Percentiles rank a stretch among this genome's conserved stretches.
phyloP scores from a whole-genome alignment of 139 green algal genomes.

The Micromonas pusilla region DNA sequence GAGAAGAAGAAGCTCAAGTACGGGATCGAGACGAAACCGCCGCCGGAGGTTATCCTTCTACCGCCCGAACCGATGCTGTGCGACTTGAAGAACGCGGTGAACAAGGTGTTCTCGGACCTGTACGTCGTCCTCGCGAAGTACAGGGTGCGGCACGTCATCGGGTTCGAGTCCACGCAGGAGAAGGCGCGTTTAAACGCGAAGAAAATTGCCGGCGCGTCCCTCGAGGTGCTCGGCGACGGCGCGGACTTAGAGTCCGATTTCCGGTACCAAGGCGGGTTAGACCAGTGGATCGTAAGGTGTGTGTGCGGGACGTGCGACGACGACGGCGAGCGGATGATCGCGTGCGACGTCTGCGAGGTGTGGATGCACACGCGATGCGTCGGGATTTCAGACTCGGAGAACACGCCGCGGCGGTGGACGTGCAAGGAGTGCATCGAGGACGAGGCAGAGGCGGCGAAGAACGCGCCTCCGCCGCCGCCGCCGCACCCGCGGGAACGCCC shows the following conservation, averaged over 20 bases:
- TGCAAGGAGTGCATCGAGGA: background rate
- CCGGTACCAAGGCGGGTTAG: slow-evolving; percentile 33
- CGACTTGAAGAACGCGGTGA: slow-evolving; percentile 43
- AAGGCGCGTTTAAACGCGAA: background rate
- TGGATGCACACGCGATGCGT: slow-evolving; percentile 87
- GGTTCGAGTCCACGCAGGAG: slow-evolving; percentile 7
- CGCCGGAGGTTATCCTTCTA: slow-evolving; percentile 35
- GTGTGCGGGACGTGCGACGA: slow-evolving; percentile 75
- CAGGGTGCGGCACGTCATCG: slow-evolving; percentile 29
- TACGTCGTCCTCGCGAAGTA: slow-evolving; percentile 63
- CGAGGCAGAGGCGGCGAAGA: background rate
- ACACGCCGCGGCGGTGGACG: background rate
- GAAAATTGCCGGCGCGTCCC: slow-evolving; percentile 3
- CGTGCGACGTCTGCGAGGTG: slow-evolving; percentile 74
- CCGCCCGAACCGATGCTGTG: slow-evolving; percentile 35
- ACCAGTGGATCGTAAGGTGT: slow-evolving; percentile 83
- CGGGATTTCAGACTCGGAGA: slow-evolving; percentile 51
- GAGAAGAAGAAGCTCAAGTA: slow-evolving; percentile 12
- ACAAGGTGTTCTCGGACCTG: slow-evolving; percentile 45
- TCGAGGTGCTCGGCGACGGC: slow-evolving; percentile 39
- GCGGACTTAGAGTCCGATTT: slow-evolving; percentile 39
- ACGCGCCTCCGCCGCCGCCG: too few species aligned
- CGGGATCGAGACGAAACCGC: slow-evolving; percentile 15
- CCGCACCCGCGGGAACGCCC: background rate
- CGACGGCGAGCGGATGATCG: slow-evolving; percentile 93